Base-by-base conservation (phyloP, 495 filamentous ascomycete species). In the Usnea hakonensis region DNA sequence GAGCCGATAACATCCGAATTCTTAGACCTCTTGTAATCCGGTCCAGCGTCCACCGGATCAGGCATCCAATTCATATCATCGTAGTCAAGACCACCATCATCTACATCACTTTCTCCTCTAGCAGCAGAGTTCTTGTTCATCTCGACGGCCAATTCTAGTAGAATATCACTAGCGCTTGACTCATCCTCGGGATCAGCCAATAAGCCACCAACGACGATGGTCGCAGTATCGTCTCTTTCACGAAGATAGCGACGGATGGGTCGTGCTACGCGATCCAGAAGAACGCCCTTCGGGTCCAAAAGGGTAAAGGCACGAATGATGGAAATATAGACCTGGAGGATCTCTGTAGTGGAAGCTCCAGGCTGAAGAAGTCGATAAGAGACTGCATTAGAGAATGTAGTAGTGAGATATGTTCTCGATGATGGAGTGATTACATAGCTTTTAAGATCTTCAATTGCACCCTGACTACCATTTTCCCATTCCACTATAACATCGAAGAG, bases 1-100 rank as follows among this genome's bases (percentile, higher is more conserved):
- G 88, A 94, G 30, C 90, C 90, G 37, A 97, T 89, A n/a, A 97
- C 88, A 71, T 97, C 94, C 55, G 89, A 85, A 54, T 82, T 86
- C 72, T 91, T 93, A n/a, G 87, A 87, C 54, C 90, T 87, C 67
- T 86, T 88, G 74, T 95, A 97, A 66, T 95, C 92, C 10, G 90
- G 88, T 19, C 89, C 90, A 2, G 94, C 95, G 71, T 99, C 94
- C 32, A 95, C 82, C 2, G 94, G 94, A 68, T 95, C 89, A 1
- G 94, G 94, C 21, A 87, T 78, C 94, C 94, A 99, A 59, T 83
- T 82, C 84, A 95, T 86, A 71, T 97, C 91, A 66, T 92, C 83
- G 82, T 85, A 97, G 73, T 95, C 88, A 14, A 94, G 74, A 44
- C 89, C 90, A 53, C 50, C 62, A 55, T 89, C 83, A 43, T 84